A percentile compares a stretch with the other conserved stretches of the same genome.
phyloP scores from a whole-genome alignment of 106 monocot genomes.

The Alisma plantagoaquatica region DNA sequence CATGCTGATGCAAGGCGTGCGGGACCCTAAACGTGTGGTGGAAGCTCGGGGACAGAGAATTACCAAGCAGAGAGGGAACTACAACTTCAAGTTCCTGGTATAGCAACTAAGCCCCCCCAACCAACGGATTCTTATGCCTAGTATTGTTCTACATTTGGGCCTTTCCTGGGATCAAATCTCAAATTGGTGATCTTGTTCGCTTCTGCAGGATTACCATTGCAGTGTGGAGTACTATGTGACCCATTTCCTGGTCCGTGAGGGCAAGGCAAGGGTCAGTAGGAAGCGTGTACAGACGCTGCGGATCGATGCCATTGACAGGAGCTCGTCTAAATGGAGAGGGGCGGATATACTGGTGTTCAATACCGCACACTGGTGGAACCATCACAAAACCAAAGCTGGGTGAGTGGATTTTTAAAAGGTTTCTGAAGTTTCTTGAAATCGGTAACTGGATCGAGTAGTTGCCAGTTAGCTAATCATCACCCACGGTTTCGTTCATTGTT shows the following conservation, averaged over 20 bases:
- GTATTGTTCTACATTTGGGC: too few relatives aligned
- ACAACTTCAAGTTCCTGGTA: slow-evolving; percentile 69
- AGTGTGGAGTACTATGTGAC: slow-evolving; percentile 86
- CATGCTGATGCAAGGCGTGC: slow-evolving; percentile 33
- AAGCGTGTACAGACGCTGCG: slow-evolving; percentile 45
- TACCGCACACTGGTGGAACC: slow-evolving; percentile 93
- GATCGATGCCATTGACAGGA: slow-evolving; percentile 68
- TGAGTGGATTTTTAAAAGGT: slow-evolving; percentile 33
- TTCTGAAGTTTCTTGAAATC: too few relatives aligned
- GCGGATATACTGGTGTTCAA: slow-evolving; percentile 90
- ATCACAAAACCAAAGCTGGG: slow-evolving; percentile 88
- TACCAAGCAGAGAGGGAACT: slow-evolving; percentile 63
- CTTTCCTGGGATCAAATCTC: too few relatives aligned
- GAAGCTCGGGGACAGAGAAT: slow-evolving; percentile 70
- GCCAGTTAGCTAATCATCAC: too few relatives aligned
- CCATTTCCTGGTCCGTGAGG: slow-evolving; percentile 84
- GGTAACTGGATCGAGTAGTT: too few relatives aligned
- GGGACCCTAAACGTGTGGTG: slow-evolving; percentile 43
- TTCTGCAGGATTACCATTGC: slow-evolving; percentile 74
- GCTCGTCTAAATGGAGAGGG: slow-evolving; percentile 77
- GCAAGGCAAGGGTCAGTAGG: slow-evolving; percentile 54
- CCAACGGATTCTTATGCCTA: too few relatives aligned
- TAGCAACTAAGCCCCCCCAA: too few relatives aligned
- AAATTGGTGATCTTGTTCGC: too few relatives aligned
- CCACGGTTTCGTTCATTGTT: too few relatives aligned